A percentile compares a stretch with the other conserved stretches of the same genome.
phyloP scores from a whole-genome alignment of 345 rosid genomes.

The Hibiscus tridactylites region DNA sequence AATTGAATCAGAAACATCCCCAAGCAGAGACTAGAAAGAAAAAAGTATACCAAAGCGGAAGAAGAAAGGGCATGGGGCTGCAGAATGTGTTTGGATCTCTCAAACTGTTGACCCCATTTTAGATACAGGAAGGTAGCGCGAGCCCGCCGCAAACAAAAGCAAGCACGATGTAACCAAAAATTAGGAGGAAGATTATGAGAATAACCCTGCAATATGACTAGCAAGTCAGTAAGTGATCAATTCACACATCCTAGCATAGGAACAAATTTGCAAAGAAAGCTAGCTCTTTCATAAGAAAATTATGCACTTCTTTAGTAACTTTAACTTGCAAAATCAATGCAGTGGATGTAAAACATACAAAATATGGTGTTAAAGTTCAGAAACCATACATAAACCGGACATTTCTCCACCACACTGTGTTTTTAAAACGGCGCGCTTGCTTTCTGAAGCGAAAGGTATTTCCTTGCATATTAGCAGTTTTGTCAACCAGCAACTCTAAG shows the following conservation, averaged over 20 bases:
- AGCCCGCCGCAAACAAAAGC: constrained; percentile 79
- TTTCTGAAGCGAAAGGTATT: constrained; percentile 27
- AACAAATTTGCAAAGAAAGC: no score
- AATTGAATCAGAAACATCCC: constrained; percentile 4
- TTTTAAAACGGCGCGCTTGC: constrained; percentile 86
- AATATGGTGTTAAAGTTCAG: background rate
- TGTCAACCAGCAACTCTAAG: no score
- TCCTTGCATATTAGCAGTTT: no score
- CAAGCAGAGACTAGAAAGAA: background rate
- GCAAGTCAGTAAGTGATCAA: constrained; percentile 11
- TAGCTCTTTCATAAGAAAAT: no score
- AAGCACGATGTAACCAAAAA: constrained; percentile 59
- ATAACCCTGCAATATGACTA: constrained; percentile 47
- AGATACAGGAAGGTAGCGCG: constrained; percentile 60
- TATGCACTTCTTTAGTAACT: no score
- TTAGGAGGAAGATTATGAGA: constrained; percentile 44
- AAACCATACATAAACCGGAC: constrained; percentile 71
- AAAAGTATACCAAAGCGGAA: constrained; percentile 1
- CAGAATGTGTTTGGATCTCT: background rate
- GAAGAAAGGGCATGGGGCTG: background rate
- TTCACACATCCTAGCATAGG: no score
- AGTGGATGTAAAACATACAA: background rate
- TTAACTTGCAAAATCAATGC: background rate
- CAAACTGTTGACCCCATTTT: constrained; percentile 27
- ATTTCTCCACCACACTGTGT: constrained; percentile 88